These are phyloP conservation scores for Penicillium sp. DNA, from an alignment of 2,329 filamentous ascomycete species.

Conservation along the genomic window DNA sequence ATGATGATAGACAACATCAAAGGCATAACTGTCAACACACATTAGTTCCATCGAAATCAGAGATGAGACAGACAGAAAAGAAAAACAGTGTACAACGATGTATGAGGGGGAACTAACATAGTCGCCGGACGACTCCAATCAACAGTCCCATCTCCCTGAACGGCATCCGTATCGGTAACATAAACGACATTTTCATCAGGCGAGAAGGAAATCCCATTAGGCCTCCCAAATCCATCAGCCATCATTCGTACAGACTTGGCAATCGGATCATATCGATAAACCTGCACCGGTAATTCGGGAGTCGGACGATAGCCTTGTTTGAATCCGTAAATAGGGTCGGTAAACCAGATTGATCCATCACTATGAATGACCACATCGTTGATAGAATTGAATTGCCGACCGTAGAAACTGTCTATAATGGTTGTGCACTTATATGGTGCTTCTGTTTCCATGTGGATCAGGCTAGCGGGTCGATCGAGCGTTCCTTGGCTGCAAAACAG, in stretches of 20 bases:
- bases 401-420: conserved; percentile 36
- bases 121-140: conserved; percentile 20
- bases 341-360: conserved; percentile 42
- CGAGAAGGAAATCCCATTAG: conserved; percentile 47
- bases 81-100: neutral
- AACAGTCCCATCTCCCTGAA: conserved; percentile 22
- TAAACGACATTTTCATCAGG: conserved; percentile 43
- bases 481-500: conserved; percentile 47
- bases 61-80: neutral
- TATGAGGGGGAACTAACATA: conserved; percentile 17
- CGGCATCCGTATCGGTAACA: conserved; percentile 42
- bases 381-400: conserved; percentile 40
- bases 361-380: conserved; percentile 41
- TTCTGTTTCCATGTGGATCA: conserved; percentile 16
- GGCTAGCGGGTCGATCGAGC: conserved; percentile 5
- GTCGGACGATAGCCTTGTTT: conserved; percentile 36
- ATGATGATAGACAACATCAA: conserved; percentile 43
- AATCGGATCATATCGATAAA: conserved; percentile 41
- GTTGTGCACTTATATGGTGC: conserved; percentile 24
- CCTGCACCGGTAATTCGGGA: conserved; percentile 37
- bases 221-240: conserved; percentile 41
- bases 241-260: conserved; percentile 37
- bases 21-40: conserved; percentile 43
- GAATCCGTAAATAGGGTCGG: conserved; percentile 39
- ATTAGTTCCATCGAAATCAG: neutral